These are phyloP conservation scores for Aspergillus sclerotioniger DNA, from an alignment of 495 filamentous ascomycete genomes.

Conservation along the genomic window DNA sequence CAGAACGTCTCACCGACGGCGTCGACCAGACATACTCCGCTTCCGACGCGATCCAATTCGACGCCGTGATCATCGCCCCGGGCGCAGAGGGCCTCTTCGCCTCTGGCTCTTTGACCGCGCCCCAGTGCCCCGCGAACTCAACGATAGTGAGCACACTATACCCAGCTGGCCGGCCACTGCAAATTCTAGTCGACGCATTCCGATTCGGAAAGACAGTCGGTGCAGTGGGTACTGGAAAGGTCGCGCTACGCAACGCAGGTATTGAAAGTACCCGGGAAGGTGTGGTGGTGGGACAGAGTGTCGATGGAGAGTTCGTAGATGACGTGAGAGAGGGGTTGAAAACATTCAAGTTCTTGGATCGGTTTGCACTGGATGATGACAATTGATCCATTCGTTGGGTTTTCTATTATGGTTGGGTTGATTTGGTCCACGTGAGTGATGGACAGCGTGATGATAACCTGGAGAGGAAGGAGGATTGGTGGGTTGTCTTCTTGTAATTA, in stretches of 20 bases:
- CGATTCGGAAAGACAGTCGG: conserved; percentile 72
- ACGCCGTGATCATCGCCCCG: conserved; percentile 62
- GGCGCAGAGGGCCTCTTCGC: conserved; percentile 57
- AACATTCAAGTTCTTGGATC: conserved; percentile 63
- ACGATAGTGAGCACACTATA: conserved; percentile 45
- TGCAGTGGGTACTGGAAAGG: conserved; percentile 50
- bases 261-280: conserved; percentile 43
- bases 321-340: conserved; percentile 58
- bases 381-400: too few relatives aligned
- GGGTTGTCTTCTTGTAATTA: background rate
- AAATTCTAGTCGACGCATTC: conserved; percentile 66
- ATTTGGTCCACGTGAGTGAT: too few relatives aligned
- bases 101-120: conserved; percentile 22
- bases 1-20: conserved; percentile 53
- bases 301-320: conserved; percentile 38
- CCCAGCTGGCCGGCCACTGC: conserved; percentile 59
- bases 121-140: conserved; percentile 2
- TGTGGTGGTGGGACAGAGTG: conserved; percentile 44
- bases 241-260: conserved; percentile 43
- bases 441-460: too few relatives aligned
- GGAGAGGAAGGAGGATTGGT: too few relatives aligned
- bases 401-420: background rate
- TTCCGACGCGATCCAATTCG: conserved; percentile 69
- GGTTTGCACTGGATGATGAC: conserved; percentile 38
- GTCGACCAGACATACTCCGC: conserved; percentile 69